Evolutionary conservation across 2,329 filamentous ascomycete genomes (phyloP).

Genomic region (Pleoardoris graminearum): DNA sequence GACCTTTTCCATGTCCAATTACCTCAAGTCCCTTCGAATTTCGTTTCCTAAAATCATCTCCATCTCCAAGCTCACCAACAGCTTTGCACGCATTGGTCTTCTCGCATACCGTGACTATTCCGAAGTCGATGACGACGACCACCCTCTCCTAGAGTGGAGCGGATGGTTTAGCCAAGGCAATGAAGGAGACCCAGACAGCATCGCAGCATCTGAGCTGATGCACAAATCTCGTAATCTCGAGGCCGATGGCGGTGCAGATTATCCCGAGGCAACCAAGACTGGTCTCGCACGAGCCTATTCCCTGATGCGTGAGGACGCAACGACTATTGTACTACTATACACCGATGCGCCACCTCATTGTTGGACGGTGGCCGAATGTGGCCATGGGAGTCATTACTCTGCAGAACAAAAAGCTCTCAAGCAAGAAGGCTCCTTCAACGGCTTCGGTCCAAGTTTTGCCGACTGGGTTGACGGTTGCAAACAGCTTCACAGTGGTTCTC

Average conservation of each 20-base stretch:
- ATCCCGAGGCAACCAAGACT: slow-evolving; percentile 56
- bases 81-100: slow-evolving; percentile 56
- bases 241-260: slow-evolving; percentile 47
- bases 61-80: slow-evolving; percentile 54
- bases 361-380: slow-evolving; percentile 31
- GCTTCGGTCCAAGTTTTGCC: slow-evolving; percentile 43
- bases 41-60: slow-evolving; percentile 58
- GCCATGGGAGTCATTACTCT: slow-evolving; percentile 33
- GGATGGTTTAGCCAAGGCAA: slow-evolving; percentile 48
- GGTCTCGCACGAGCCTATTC: slow-evolving; percentile 53
- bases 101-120: slow-evolving; percentile 57
- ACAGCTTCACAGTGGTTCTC: slow-evolving; percentile 41
- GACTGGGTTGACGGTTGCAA: slow-evolving; percentile 52
- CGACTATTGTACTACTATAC: slow-evolving; percentile 56
- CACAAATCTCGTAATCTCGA: slow-evolving; percentile 29
- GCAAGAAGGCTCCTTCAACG: slow-evolving; percentile 33
- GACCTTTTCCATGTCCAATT: slow-evolving; percentile 52
- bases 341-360: slow-evolving; percentile 56
- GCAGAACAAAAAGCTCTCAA: slow-evolving; percentile 32
- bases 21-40: slow-evolving; percentile 49
- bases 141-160: slow-evolving; percentile 52
- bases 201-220: slow-evolving; percentile 16
- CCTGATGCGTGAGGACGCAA: slow-evolving; percentile 54
- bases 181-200: neutral
- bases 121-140: slow-evolving; percentile 11